Conservation (phyloP, 352 stramenopile species). For the Salisapilia sapeloensis region DNA sequence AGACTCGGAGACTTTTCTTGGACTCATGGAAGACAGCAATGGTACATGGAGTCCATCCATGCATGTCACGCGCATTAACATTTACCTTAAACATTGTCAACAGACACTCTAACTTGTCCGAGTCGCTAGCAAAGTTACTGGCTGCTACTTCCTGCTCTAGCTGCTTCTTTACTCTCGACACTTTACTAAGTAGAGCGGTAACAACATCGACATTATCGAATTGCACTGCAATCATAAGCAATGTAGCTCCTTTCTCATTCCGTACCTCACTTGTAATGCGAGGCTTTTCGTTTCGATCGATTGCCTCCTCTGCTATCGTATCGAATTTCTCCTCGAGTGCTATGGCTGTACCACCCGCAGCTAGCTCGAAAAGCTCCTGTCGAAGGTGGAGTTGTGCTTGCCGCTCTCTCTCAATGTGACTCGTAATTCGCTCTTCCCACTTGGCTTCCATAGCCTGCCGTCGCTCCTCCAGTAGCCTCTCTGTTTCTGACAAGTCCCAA, state of each 20-base stretch:
- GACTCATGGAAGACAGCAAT: conserved; percentile 81
- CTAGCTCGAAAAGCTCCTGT: conserved; percentile 47
- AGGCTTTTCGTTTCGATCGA: conserved; percentile 33
- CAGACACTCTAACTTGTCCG: conserved; percentile 10
- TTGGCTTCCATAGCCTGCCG: conserved; percentile 52
- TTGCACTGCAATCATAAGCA: conserved; percentile 59
- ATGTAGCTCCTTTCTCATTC: conserved; percentile 58
- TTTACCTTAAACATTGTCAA: conserved; percentile 40
- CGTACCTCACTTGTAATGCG: conserved; percentile 53
- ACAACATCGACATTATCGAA: conserved; percentile 48
- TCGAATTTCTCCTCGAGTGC: conserved; percentile 40
- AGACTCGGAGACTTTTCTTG: conserved; percentile 40
- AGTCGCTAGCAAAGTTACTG: conserved; percentile 10
- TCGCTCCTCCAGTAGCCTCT: conserved; percentile 42
- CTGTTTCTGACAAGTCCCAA: conserved; percentile 62
- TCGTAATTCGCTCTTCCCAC: conserved; percentile 73
- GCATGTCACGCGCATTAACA: conserved; percentile 55
- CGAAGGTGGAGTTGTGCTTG: conserved; percentile 72
- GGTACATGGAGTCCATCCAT: conserved; percentile 71
- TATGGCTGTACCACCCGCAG: conserved; percentile 17
- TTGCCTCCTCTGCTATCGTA: conserved; percentile 52
- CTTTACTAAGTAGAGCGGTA: conserved; percentile 33
- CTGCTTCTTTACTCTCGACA: conserved; percentile 20
- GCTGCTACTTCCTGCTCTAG: conserved; percentile 9
- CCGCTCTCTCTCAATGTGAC: conserved; percentile 70